Base-by-base conservation (phyloP, 306 rosid species). In the Oemleria cerasiformis region DNA sequence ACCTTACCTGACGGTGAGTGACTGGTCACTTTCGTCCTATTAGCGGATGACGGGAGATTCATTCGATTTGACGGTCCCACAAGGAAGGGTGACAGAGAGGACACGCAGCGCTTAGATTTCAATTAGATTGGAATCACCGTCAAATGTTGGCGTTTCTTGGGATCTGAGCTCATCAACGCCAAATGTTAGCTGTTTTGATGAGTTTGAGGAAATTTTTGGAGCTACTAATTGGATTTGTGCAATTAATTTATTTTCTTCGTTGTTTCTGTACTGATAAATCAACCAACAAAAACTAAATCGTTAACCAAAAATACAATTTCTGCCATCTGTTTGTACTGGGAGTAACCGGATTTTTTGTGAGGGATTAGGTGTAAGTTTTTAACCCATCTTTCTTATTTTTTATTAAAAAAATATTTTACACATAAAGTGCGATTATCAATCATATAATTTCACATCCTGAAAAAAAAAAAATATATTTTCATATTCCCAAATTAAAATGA, bases 51-150 rank as follows among this genome's bases (percentile, higher is more conserved):
- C 25, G 20, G 43, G 16, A 15, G 43, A 21, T 5, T 25, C 1
- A 40, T 23, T 38, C 38, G 48, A 5, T 30, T 55, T 36, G 72
- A 53, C 12, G 40, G 71, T n/a, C 68, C 61, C 79, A 60, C 4
- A 0, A 43, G 7, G 9, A 65, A 53, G 40, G 42, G 20, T 30
- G 59, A 74, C 65, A 30, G 58, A 42, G 45, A 9, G 59, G 71
- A 57, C 20, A 30, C 34, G 9, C 0, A 38, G 44, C 6, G 47
- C 66, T 16, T 38, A 45, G 47, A 38, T 61, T 61, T 38, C 14
- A 15, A 15, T 17, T 6, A 7, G 38, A 50, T 51, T 21, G 48
- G 60, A 57, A 67, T 58, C 68, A 58, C 60, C 14, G 62, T 10
- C 12, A 13, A 6, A 9, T 38, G 8, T 41, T 48, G 54, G 30